A percentile compares a stretch with the other conserved stretches of the same genome.
Evolutionary conservation across 306 rosid genomes (phyloP).

Genomic region (Acacia confusa): DNA sequence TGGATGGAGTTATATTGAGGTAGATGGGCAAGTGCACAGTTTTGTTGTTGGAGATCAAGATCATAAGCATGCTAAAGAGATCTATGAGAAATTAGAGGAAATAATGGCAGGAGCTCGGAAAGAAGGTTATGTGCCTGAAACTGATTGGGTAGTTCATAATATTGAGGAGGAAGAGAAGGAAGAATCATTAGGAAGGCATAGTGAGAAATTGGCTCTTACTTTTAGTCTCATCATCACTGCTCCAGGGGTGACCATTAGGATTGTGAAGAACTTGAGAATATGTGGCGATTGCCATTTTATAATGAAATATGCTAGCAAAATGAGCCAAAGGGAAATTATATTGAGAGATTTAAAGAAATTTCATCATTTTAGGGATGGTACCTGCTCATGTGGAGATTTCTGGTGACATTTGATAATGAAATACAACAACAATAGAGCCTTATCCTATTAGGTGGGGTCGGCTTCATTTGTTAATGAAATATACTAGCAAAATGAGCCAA

Average conservation of each 20-base stretch:
- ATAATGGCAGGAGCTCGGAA: conserved; percentile 3
- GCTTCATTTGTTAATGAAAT: background rate
- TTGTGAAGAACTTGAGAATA: conserved; percentile 19
- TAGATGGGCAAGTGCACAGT: conserved; percentile 7
- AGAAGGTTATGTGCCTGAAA: conserved; percentile 2
- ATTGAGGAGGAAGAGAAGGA: conserved; percentile 22
- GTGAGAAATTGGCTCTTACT: conserved; percentile 21
- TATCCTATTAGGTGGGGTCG: too few species aligned
- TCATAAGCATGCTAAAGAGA: conserved; percentile 1
- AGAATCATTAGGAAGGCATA: conserved; percentile 19
- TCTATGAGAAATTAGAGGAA: conserved; percentile 5
- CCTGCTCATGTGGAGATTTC: conserved; percentile 10
- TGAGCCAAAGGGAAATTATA: conserved; percentile 1
- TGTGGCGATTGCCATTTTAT: conserved; percentile 18
- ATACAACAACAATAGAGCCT: too few species aligned
- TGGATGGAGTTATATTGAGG: conserved; percentile 15
- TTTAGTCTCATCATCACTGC: conserved; percentile 10
- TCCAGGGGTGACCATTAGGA: conserved; percentile 1
- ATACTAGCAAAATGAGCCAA: background rate
- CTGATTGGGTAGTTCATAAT: conserved; percentile 9
- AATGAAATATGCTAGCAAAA: conserved; percentile 15
- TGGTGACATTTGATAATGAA: background rate
- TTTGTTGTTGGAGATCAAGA: conserved; percentile 8
- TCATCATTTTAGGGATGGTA: conserved; percentile 14
- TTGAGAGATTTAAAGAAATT: conserved; percentile 9